Percentiles rank a stretch among this genome's conserved stretches.
phyloP scores from a whole-genome alignment of 805 yeast species.

The Metschnikowia anglica region DNA sequence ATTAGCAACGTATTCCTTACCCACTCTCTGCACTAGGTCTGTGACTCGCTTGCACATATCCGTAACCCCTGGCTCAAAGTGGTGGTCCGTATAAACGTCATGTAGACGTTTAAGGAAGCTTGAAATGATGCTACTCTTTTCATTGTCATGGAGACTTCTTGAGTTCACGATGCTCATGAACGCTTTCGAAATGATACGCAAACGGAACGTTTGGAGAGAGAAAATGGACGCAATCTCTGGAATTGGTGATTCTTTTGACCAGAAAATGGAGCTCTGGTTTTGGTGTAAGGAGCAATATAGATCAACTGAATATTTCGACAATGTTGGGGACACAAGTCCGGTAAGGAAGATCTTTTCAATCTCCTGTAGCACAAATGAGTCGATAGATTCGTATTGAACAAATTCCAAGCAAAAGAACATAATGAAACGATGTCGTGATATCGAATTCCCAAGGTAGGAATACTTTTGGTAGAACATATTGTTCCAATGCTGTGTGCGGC shows the following conservation, averaged over 20 bases:
- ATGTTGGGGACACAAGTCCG: slow-evolving; percentile 26
- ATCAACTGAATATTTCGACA: slow-evolving; percentile 28
- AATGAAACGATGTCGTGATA: slow-evolving; percentile 36
- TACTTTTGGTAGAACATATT: slow-evolving; percentile 35
- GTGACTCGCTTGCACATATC: slow-evolving; percentile 33
- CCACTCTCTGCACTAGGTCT: slow-evolving; percentile 23
- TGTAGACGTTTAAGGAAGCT: slow-evolving; percentile 26
- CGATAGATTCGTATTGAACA: slow-evolving; percentile 22
- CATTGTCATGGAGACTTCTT: slow-evolving; percentile 3
- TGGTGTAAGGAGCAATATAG: slow-evolving; percentile 23
- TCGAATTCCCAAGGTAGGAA: slow-evolving; percentile 40
- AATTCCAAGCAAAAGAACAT: slow-evolving; percentile 30
- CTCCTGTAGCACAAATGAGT: slow-evolving; percentile 15
- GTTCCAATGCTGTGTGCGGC: slow-evolving; percentile 34
- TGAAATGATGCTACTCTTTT: slow-evolving; percentile 19
- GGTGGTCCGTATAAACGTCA: slow-evolving; percentile 29
- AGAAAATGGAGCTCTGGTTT: slow-evolving; percentile 20
- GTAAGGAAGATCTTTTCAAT: slow-evolving; percentile 23
- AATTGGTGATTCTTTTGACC: slow-evolving; percentile 18
- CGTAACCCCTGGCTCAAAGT: slow-evolving; percentile 24
- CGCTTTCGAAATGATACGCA: slow-evolving; percentile 22
- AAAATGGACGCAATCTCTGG: slow-evolving; percentile 21
- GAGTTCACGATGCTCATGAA: slow-evolving; percentile 22
- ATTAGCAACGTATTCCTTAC: slow-evolving; percentile 14
- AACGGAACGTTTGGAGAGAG: slow-evolving; percentile 23